A percentile compares a stretch with the other conserved stretches of the same genome.
phyloP scores from a whole-genome alignment of 768 basidiomycete genomes.

The Phlegmacium glaucopus region DNA sequence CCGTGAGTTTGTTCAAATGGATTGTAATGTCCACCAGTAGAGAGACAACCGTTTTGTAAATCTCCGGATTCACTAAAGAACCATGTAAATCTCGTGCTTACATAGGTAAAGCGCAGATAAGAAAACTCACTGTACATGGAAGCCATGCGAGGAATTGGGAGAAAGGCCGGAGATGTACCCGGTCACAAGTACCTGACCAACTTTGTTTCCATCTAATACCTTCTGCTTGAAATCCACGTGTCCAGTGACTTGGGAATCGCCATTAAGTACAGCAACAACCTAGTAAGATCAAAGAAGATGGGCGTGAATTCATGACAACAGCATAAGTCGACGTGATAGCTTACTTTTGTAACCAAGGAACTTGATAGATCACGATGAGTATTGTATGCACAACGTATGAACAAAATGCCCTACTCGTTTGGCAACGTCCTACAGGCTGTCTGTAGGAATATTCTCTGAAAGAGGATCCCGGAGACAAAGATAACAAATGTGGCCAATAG shows the following conservation, averaged over 20 bases:
- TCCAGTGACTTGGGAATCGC: constrained; percentile 58
- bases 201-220: constrained; percentile 26
- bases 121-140: constrained; percentile 73
- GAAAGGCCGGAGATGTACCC: constrained; percentile 62
- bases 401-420: not conserved
- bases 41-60: constrained; percentile 58
- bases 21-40: constrained; percentile 78
- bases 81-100: not conserved
- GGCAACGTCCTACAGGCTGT: too few species aligned
- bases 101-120: not conserved
- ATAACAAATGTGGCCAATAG: constrained; percentile 2
- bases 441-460: too few species aligned
- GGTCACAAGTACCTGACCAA: constrained; percentile 42
- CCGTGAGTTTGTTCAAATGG: constrained; percentile 65
- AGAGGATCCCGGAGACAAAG: not conserved
- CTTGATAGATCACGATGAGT: constrained; percentile 1
- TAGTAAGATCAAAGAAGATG: constrained; percentile 6
- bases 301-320: not conserved
- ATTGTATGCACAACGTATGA: not conserved
- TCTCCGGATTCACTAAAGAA: constrained; percentile 49
- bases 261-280: constrained; percentile 54
- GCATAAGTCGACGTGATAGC: too few species aligned
- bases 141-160: constrained; percentile 58
- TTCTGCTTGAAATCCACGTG: constrained; percentile 65
- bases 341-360: not conserved